Percentiles rank a stretch among this genome's conserved stretches.
Conservation (phyloP, 2,329 filamentous ascomycete species). For the Tolypocladium guangdongense region DNA sequence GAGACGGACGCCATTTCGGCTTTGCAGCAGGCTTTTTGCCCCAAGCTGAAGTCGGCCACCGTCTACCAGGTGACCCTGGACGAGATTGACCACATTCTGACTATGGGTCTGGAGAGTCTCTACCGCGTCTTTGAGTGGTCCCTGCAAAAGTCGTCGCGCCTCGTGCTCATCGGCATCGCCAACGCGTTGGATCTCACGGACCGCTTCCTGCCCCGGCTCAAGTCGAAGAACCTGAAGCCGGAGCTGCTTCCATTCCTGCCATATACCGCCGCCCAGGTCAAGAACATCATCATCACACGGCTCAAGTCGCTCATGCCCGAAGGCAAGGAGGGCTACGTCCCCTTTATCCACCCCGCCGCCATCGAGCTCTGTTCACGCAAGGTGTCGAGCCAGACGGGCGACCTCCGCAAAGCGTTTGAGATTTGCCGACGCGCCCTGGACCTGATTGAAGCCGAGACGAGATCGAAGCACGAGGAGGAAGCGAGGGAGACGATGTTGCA, state of each 20-base stretch:
- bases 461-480: conserved; percentile 57
- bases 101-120: conserved; percentile 75
- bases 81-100: conserved; percentile 90
- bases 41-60: conserved; percentile 41
- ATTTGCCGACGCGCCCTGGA: conserved; percentile 85
- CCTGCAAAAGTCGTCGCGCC: conserved; percentile 64
- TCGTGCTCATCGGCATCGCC: conserved; percentile 84
- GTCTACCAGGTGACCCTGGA: conserved; percentile 82
- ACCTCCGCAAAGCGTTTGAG: conserved; percentile 90
- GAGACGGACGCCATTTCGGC: conserved; percentile 58
- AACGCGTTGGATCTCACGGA: conserved; percentile 95
- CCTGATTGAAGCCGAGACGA: conserved; percentile 75
- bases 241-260: conserved; percentile 84
- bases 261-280: conserved; percentile 81
- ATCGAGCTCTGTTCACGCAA: conserved; percentile 93
- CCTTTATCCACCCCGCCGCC: conserved; percentile 87
- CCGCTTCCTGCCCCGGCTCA: conserved; percentile 84
- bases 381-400: conserved; percentile 86
- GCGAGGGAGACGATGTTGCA: conserved; percentile 44
- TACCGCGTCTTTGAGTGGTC: conserved; percentile 98
- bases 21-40: conserved; percentile 61
- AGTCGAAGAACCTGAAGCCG: conserved; percentile 84
- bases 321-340: conserved; percentile 52
- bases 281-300: conserved; percentile 73
- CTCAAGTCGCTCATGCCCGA: conserved; percentile 62